Conservation (phyloP, 345 rosid species). For the Heritiera fomes region DNA sequence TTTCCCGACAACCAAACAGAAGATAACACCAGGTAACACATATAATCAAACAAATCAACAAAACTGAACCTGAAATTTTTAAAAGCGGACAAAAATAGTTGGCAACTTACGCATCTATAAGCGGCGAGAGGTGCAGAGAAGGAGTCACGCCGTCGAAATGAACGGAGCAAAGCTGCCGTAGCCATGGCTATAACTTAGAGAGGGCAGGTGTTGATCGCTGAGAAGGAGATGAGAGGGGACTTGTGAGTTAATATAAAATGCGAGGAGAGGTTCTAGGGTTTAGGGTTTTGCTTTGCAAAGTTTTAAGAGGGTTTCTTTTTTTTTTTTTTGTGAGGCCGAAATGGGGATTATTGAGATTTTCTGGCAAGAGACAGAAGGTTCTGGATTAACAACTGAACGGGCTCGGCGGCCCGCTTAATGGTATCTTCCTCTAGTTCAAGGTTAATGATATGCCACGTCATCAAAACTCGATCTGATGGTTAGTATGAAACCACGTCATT, state of each 20-base stretch:
- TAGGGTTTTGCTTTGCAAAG: slow-evolving; percentile 40
- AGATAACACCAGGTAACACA: too few species aligned
- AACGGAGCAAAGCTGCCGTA: slow-evolving; percentile 60
- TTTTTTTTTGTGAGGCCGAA: background rate
- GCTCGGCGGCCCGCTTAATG: background rate
- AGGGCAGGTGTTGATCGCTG: background rate
- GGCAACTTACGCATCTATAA: slow-evolving; percentile 56
- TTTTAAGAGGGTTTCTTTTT: background rate
- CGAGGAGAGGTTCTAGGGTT: slow-evolving; percentile 28
- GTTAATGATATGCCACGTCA: background rate
- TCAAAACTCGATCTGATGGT: background rate
- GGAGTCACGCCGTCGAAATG: slow-evolving; percentile 67
- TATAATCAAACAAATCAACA: background rate
- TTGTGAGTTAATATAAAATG: background rate
- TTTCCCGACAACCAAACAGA: background rate
- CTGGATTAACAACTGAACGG: slow-evolving; percentile 23
- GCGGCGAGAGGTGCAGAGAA: slow-evolving; percentile 57
- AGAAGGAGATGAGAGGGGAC: background rate
- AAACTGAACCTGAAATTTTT: background rate
- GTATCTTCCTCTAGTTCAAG: background rate
- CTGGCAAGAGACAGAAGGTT: slow-evolving; percentile 31
- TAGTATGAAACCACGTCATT: background rate
- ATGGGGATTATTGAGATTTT: slow-evolving; percentile 14
- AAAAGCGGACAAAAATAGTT: too few species aligned
- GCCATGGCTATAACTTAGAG: slow-evolving; percentile 46